These are phyloP conservation scores for Neurospora cerealis DNA, from an alignment of 495 filamentous ascomycete species.

Conservation along the genomic window DNA sequence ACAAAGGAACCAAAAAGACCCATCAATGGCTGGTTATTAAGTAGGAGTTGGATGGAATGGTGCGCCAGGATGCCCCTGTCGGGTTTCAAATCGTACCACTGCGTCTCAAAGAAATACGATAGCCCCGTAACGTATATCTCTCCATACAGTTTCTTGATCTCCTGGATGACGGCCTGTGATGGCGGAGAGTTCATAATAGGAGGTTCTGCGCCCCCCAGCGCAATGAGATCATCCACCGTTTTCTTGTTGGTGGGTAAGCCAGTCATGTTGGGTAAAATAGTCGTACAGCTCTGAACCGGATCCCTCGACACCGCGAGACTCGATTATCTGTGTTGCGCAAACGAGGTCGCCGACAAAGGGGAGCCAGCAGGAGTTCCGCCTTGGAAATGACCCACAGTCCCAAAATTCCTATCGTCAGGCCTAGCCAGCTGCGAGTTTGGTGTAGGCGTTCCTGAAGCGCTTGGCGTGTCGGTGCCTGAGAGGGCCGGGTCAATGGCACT, in stretches of 20 bases:
- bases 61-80: conserved; percentile 9
- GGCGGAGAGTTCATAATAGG: conserved; percentile 46
- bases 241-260: conserved; percentile 53
- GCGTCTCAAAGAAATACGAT: conserved; percentile 72
- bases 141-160: conserved; percentile 64
- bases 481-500: conserved; percentile 69
- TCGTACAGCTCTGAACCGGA: not conserved
- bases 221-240: conserved; percentile 66
- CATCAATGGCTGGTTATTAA: conserved; percentile 48
- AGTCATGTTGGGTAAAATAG: not conserved
- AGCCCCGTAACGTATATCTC: conserved; percentile 70
- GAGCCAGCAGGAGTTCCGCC: not conserved
- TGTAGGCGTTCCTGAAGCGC: conserved; percentile 23
- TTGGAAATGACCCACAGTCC: not conserved
- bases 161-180: conserved; percentile 46
- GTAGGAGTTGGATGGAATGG: conserved; percentile 29
- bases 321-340: not conserved
- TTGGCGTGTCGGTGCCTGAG: conserved; percentile 32
- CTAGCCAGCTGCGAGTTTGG: conserved; percentile 28
- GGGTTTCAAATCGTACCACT: conserved; percentile 59
- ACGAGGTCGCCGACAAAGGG: not conserved
- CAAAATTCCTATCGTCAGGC: conserved; percentile 8
- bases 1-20: conserved; percentile 55
- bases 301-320: not conserved
- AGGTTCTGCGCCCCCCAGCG: conserved; percentile 52